phyloP scores from a whole-genome alignment of 192 early-diverging fungal genomes.

The Backusella mclennaniae region DNA sequence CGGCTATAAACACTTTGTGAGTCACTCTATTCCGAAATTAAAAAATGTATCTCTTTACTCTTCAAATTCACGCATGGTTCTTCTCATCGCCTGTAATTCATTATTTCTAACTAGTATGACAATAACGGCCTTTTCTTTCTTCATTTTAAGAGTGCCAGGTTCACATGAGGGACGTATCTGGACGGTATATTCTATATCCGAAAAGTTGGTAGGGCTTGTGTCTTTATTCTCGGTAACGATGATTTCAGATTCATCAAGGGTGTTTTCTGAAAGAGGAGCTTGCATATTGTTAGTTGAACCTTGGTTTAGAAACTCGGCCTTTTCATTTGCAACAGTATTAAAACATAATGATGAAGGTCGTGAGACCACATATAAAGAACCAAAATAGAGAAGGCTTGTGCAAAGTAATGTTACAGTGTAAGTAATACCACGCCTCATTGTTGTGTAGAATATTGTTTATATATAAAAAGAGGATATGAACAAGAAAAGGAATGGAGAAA shows the following conservation, averaged over 20 bases:
- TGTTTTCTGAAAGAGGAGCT: neutral
- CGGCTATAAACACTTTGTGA: conserved; percentile 33
- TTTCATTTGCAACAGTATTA: neutral
- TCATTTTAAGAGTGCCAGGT: neutral
- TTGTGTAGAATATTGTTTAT: neutral
- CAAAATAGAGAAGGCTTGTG: neutral
- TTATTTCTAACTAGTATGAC: conserved; percentile 70
- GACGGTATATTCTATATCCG: conserved; percentile 3
- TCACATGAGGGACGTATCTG: neutral
- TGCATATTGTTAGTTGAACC: neutral
- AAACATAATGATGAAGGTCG: neutral
- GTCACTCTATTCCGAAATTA: neutral
- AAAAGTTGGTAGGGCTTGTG: neutral
- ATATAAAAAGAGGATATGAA: neutral
- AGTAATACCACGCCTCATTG: neutral
- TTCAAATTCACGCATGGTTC: conserved; percentile 69
- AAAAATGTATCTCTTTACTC: conserved; percentile 22
- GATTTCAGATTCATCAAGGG: neutral
- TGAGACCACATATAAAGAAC: neutral
- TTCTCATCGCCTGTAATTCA: conserved; percentile 62
- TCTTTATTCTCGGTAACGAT: neutral
- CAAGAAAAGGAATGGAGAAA: neutral
- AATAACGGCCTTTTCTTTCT: conserved; percentile 51
- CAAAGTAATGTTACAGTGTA: neutral
- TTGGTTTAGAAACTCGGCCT: neutral